Conservation (phyloP, 2,329 filamentous ascomycete species). For the Aspergillus pseudotamarii region DNA sequence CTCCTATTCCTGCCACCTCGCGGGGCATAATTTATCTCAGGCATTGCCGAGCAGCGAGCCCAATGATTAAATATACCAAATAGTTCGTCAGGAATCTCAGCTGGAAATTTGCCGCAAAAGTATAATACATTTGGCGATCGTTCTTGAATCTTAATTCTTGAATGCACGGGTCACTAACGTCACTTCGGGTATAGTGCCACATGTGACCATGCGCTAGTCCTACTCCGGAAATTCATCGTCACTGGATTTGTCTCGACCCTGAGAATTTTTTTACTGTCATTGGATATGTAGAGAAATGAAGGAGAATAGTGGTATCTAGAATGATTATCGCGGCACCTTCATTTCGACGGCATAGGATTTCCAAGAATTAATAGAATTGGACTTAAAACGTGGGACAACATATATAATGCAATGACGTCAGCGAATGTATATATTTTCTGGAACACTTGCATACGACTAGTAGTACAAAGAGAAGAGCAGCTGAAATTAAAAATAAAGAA, state of each 20-base stretch:
- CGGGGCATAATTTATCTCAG: not conserved
- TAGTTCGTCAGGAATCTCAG: not conserved
- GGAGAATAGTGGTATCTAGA: too few relatives aligned
- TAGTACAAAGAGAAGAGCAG: too few relatives aligned
- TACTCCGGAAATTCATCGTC: not conserved
- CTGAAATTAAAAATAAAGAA: not conserved
- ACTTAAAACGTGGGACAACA: too few relatives aligned
- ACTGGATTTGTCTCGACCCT: not conserved
- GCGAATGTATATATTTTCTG: too few relatives aligned
- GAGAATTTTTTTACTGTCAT: too few relatives aligned
- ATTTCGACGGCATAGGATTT: too few relatives aligned
- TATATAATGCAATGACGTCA: too few relatives aligned
- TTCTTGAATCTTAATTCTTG: not conserved
- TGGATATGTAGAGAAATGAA: too few relatives aligned
- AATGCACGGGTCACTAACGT: not conserved
- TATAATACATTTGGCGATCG: not conserved
- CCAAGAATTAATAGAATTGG: fast-evolving
- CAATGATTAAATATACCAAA: not conserved
- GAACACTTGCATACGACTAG: too few relatives aligned
- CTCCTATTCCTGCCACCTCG: slow-evolving; percentile 15
- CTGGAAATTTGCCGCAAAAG: not conserved
- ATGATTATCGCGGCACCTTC: too few relatives aligned
- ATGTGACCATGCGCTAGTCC: not conserved
- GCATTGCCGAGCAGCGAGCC: not conserved
- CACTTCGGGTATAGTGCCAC: not conserved